phyloP scores from a whole-genome alignment of 2,329 filamentous ascomycete species.

The Plectosphaerella sp. region DNA sequence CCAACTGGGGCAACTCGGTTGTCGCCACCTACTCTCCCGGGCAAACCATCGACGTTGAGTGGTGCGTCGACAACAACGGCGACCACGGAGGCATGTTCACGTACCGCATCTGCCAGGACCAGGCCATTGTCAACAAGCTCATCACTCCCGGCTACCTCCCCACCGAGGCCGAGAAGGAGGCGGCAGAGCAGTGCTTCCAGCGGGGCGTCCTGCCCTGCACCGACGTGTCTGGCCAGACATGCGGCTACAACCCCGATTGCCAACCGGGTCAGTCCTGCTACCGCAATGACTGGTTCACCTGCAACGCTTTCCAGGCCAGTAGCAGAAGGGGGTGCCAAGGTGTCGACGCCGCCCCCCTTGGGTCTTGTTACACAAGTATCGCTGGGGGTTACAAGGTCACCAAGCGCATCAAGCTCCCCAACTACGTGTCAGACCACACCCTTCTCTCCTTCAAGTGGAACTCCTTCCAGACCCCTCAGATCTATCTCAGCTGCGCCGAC shows the following conservation, averaged over 20 bases:
- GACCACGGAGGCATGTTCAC: conserved; percentile 54
- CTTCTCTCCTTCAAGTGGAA: conserved; percentile 51
- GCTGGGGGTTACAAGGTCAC: conserved; percentile 48
- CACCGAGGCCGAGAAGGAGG: conserved; percentile 46
- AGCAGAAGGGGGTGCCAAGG: conserved; percentile 36
- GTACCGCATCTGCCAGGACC: conserved; percentile 49
- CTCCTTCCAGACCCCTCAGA: conserved; percentile 47
- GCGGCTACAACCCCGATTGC: conserved; percentile 45
- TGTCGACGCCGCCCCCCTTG: conserved; percentile 36
- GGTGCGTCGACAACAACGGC: conserved; percentile 53
- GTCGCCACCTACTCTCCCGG: conserved; percentile 41
- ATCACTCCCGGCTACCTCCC: conserved; percentile 41
- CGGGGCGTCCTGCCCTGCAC: conserved; percentile 41
- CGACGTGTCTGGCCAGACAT: conserved; percentile 43
- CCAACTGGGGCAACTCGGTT: conserved; percentile 35
- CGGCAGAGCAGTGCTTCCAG: conserved; percentile 48
- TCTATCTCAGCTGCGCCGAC: conserved; percentile 50
- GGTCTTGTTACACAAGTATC: conserved; percentile 44
- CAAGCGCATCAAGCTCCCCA: conserved; percentile 44
- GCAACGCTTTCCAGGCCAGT: conserved; percentile 35
- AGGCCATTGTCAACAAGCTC: conserved; percentile 45
- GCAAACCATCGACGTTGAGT: conserved; percentile 43
- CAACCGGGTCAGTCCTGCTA: conserved; percentile 35
- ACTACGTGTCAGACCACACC: conserved; percentile 41
- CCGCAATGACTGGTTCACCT: conserved; percentile 52